Conservation (phyloP, 1,284 basidiomycete genomes). For the Xerocomus amazonicus region DNA sequence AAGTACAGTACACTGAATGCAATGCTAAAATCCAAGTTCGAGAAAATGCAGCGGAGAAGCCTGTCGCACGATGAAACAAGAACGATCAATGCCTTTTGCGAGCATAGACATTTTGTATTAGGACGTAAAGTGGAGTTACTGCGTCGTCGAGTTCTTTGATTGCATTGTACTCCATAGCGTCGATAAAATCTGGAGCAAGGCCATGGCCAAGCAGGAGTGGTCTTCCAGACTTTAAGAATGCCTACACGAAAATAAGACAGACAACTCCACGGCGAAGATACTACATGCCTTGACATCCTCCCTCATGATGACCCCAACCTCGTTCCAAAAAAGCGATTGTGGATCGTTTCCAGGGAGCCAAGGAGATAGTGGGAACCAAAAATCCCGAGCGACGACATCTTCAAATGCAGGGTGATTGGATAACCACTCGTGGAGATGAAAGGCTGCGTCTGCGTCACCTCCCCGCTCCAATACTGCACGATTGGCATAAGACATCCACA, state of each 20-base stretch:
- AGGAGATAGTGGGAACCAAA: constrained; percentile 56
- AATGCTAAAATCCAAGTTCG: constrained; percentile 12
- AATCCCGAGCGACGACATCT: constrained; percentile 50
- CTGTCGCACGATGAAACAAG: constrained; percentile 2
- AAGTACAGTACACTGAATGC: constrained; percentile 19
- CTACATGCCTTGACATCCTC: constrained; percentile 43
- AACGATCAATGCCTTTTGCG: constrained; percentile 40
- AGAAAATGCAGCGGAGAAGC: not conserved
- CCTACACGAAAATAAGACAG: constrained; percentile 35
- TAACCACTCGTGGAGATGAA: constrained; percentile 52
- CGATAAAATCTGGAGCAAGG: constrained; percentile 47
- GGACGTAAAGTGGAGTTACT: constrained; percentile 45
- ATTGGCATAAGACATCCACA: constrained; percentile 54
- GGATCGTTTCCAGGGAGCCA: constrained; percentile 39
- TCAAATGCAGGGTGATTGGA: constrained; percentile 50
- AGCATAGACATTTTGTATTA: constrained; percentile 57
- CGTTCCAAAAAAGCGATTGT: constrained; percentile 30
- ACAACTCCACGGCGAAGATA: constrained; percentile 18
- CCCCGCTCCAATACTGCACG: constrained; percentile 52
- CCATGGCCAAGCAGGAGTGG: constrained; percentile 64
- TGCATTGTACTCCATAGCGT: constrained; percentile 50
- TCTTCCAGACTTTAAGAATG: constrained; percentile 60
- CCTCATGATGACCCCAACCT: constrained; percentile 36
- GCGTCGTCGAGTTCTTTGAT: constrained; percentile 50
- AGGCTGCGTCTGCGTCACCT: constrained; percentile 59